Evolutionary conservation across 2,329 filamentous ascomycete species (phyloP), one percentile per base, ranked within the genome.

Genomic region (Eutypa lata): DNA sequence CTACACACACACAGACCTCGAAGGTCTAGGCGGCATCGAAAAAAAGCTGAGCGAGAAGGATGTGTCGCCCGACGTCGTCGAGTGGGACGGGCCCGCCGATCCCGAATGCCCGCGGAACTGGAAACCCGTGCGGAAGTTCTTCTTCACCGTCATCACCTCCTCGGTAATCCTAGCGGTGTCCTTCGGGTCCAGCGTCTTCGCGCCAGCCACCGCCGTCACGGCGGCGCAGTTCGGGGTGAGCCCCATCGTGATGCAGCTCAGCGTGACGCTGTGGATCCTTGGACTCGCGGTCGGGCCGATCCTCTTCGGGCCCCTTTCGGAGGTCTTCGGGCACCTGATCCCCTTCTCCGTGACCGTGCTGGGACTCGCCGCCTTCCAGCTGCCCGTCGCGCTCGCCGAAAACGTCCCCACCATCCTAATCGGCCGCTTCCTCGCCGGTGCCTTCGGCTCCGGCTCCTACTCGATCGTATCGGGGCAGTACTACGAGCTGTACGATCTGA

Each of bases 361-460:
- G 6, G 59, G 59, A 7, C 49, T 61, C 26, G 49, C 51, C 22
- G 31, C 57, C 4, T 61, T 57, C 38, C 58, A 60, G 47, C 48
- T 61, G 21, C 59, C 59, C 21, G 53, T 61, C 19, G 60, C 60
- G 11, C 40, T 58, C 6, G 59, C 38, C 4, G 47, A 47, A 2
- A 58, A 57, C 45, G 47, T 56, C 13, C 43, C 49, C 35, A 59
- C 59, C 16, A 48, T 61, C 21, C 48, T 62, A 6, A 31, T 61
- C 38, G 58, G 53, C 47, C 56, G 59, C 6, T 61, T 62, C 52
- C 53, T 61, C 44, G 49, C 57, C 2, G 60, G 59, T 3, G 57
- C 52, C 6, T 62, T 57, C 10, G 52, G 58, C 13, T 50, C 52
- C 38, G 53, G 49, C 11, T 49, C 50, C 22, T 48, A 54, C 38